Percentiles rank a stretch among this genome's conserved stretches.
Evolutionary conservation across 1,139 yeast species (phyloP).

Genomic region (Geotrichum candidum): DNA sequence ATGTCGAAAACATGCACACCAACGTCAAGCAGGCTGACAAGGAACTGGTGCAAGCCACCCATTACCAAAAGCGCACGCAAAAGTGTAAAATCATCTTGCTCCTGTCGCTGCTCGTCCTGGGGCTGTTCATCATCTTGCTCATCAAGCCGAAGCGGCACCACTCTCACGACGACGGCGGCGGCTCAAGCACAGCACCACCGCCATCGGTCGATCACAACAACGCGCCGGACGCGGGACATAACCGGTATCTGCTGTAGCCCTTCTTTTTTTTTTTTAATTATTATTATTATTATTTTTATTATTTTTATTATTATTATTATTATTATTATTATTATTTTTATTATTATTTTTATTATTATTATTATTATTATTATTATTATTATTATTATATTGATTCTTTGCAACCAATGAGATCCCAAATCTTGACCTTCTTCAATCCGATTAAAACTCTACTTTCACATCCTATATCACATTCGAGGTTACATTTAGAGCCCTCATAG

Average conservation of each 20-base stretch:
- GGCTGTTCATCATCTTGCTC: conserved; percentile 63
- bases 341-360: too few species aligned
- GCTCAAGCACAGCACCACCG: conserved; percentile 17
- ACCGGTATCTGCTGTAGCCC: not conserved
- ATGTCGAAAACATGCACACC: conserved; percentile 69
- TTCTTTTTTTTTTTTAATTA: not conserved
- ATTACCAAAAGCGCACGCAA: conserved; percentile 80
- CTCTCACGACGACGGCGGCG: not conserved
- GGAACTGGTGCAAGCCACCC: conserved; percentile 69
- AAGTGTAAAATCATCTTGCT: conserved; percentile 84
- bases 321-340: too few species aligned
- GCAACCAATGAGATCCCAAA: too few species aligned
- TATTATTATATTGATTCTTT: too few species aligned
- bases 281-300: too few species aligned
- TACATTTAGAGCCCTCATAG: too few species aligned
- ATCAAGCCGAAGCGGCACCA: conserved; percentile 51
- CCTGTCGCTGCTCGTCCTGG: conserved; percentile 62
- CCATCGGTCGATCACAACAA: conserved; percentile 13
- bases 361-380: too few species aligned
- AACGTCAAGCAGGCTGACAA: conserved; percentile 72
- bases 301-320: too few species aligned
- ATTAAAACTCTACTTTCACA: too few species aligned
- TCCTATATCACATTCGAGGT: too few species aligned
- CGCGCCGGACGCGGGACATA: not conserved
- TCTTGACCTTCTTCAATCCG: too few species aligned